These are phyloP conservation scores for Podila epicladia DNA, from an alignment of 192 early-diverging fungal genomes.

Conservation along the genomic window DNA sequence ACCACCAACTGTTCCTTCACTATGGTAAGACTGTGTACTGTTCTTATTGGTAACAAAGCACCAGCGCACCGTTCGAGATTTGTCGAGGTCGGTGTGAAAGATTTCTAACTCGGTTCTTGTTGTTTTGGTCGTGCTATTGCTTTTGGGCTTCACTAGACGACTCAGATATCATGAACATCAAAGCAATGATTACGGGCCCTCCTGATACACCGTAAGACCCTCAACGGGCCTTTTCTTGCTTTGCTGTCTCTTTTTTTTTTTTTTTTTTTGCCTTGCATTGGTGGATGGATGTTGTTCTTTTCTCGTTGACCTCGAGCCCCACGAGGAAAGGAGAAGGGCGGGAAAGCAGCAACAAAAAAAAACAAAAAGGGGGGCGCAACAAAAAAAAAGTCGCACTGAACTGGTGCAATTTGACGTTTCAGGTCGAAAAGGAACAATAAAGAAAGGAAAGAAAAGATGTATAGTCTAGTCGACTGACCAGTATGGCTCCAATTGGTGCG, in stretches of 20 bases:
- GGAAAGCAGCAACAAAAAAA: background rate
- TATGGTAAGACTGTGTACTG: conserved; percentile 20
- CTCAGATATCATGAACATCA: conserved; percentile 68
- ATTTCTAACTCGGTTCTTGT: background rate
- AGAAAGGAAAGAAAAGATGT: background rate
- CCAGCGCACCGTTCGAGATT: too few relatives aligned
- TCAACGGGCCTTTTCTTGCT: background rate
- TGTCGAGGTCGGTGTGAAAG: too few relatives aligned
- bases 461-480: background rate
- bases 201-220: conserved; percentile 63
- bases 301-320: background rate
- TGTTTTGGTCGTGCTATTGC: background rate
- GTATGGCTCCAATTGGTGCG: background rate
- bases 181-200: conserved; percentile 70
- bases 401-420: background rate
- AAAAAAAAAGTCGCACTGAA: background rate
- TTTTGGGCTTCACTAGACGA: conserved; percentile 45
- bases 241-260: background rate
- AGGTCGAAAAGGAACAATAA: background rate
- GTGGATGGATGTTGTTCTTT: conserved; percentile 1
- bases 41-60: background rate
- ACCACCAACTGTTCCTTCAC: conserved; percentile 46
- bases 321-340: conserved; percentile 1
- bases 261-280: background rate
- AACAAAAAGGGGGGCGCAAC: conserved; percentile 39